Percentiles rank a stretch among this genome's conserved stretches.
Evolutionary conservation across 2,329 filamentous ascomycete genomes (phyloP).

Genomic region (Dactylellina drechsleri): DNA sequence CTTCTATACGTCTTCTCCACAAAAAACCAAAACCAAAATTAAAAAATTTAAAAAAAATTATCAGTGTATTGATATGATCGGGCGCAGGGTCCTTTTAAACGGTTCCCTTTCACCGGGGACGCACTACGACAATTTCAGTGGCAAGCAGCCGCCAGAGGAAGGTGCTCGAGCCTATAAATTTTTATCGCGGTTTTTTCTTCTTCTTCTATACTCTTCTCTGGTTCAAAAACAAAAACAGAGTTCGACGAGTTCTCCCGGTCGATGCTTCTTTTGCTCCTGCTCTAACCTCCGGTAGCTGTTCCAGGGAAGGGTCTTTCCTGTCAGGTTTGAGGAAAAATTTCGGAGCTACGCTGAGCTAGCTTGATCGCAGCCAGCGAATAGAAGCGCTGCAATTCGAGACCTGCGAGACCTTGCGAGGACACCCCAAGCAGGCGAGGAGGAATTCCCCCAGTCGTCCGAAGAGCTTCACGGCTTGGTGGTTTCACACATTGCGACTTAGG

Average conservation of each 20-base stretch:
- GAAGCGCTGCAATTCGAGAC: conserved; percentile 34
- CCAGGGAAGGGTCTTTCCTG: conserved; percentile 14
- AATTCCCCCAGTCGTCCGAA: conserved; percentile 36
- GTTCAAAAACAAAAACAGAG: not conserved
- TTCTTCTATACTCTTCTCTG: conserved; percentile 4
- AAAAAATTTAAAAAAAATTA: not conserved
- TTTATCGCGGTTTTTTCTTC: conserved; percentile 9
- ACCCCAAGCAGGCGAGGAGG: conserved; percentile 8
- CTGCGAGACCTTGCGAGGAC: conserved; percentile 10
- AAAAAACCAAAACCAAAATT: too few species aligned
- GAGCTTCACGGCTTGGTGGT: not conserved
- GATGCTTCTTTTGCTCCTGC: not conserved
- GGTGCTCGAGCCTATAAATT: conserved; percentile 11
- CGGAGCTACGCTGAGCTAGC: conserved; percentile 36
- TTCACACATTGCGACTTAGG: not conserved
- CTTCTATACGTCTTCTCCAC: not conserved
- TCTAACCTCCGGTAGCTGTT: conserved; percentile 16
- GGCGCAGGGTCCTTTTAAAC: not conserved
- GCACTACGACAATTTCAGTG: conserved; percentile 35
- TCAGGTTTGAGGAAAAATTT: conserved; percentile 40
- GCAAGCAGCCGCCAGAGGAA: conserved; percentile 34
- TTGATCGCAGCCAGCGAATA: conserved; percentile 43
- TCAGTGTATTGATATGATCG: not conserved
- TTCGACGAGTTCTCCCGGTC: conserved; percentile 17
- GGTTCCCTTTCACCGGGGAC: too few species aligned